A percentile compares a stretch with the other conserved stretches of the same genome.
Evolutionary conservation across 176 grass and related monocot species (phyloP).

Genomic region (Aegilops sharonensis): DNA sequence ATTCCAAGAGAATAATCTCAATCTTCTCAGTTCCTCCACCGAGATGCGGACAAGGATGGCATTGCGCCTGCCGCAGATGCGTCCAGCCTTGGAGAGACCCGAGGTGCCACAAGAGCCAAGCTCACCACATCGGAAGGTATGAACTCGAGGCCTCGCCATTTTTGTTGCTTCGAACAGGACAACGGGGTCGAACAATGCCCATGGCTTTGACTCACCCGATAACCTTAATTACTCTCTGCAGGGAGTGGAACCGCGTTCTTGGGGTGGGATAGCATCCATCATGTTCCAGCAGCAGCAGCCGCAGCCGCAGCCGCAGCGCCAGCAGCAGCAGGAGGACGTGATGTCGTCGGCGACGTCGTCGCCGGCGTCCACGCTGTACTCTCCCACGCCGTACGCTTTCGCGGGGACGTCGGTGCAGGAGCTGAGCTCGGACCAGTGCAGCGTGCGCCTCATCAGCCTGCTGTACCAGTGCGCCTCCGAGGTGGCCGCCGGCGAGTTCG

Average conservation of each 20-base stretch:
- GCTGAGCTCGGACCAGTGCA: conserved; percentile 35
- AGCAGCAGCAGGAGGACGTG: conserved; percentile 20
- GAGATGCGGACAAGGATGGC: conserved; percentile 28
- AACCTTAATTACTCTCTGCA: conserved; percentile 18
- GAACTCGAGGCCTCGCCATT: conserved; percentile 29
- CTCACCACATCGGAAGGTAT: conserved; percentile 28
- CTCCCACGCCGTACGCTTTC: conserved; percentile 2
- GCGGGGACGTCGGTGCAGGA: conserved; percentile 37
- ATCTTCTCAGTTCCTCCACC: conserved; percentile 38
- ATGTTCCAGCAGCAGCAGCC: conserved; percentile 10
- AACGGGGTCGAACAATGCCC: conserved; percentile 12
- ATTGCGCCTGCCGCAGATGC: conserved; percentile 31
- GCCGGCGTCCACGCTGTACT: conserved; percentile 46
- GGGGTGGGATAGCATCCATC: neutral
- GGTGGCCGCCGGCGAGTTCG: conserved; percentile 40
- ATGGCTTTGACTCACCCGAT: conserved; percentile 9
- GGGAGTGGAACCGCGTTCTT: neutral
- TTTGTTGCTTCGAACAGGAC: conserved; percentile 17
- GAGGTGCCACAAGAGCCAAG: conserved; percentile 21
- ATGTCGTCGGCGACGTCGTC: conserved; percentile 43
- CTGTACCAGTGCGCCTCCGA: conserved; percentile 48
- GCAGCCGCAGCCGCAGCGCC: neutral
- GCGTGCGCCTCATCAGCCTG: conserved; percentile 37
- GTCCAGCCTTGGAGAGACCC: neutral
- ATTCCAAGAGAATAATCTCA: conserved; percentile 47